A percentile compares a stretch with the other conserved stretches of the same genome.
These are phyloP conservation scores for Gamarada debralockiae DNA, from an alignment of 495 filamentous ascomycete genomes.

Conservation along the genomic window DNA sequence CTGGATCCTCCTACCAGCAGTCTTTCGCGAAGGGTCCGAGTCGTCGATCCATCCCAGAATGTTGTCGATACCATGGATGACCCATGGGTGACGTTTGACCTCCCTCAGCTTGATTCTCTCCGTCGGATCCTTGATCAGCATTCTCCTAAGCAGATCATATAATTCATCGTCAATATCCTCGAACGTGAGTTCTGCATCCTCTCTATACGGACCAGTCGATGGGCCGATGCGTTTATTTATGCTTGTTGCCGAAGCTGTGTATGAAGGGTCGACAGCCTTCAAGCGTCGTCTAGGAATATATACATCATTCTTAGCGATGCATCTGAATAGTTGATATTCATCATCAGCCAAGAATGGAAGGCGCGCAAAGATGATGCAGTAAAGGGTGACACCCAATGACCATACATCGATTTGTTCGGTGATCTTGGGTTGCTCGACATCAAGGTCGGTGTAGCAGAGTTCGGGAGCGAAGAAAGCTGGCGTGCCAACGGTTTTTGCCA, in stretches of 20 bases:
- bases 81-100: constrained; percentile 96
- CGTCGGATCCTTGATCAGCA: constrained; percentile 85
- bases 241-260: constrained; percentile 36
- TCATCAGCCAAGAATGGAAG: constrained; percentile 89
- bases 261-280: constrained; percentile 65
- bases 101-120: constrained; percentile 86
- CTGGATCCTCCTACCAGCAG: constrained; percentile 85
- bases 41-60: constrained; percentile 83
- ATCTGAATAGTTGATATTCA: constrained; percentile 84
- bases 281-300: constrained; percentile 82
- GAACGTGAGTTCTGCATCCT: constrained; percentile 70
- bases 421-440: constrained; percentile 44
- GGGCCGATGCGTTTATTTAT: constrained; percentile 50
- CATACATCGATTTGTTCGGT: constrained; percentile 85
- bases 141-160: constrained; percentile 71
- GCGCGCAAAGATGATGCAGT: constrained; percentile 89
- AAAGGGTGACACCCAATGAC: constrained; percentile 94
- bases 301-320: constrained; percentile 84
- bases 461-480: constrained; percentile 98
- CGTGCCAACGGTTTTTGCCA: constrained; percentile 97
- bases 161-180: constrained; percentile 83
- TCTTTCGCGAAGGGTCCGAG: constrained; percentile 78
- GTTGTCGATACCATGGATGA: constrained; percentile 74
- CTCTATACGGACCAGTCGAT: constrained; percentile 39
- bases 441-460: constrained; percentile 78